Conservation (phyloP, 257 asterid species). For the Solanum appendiculatum region DNA sequence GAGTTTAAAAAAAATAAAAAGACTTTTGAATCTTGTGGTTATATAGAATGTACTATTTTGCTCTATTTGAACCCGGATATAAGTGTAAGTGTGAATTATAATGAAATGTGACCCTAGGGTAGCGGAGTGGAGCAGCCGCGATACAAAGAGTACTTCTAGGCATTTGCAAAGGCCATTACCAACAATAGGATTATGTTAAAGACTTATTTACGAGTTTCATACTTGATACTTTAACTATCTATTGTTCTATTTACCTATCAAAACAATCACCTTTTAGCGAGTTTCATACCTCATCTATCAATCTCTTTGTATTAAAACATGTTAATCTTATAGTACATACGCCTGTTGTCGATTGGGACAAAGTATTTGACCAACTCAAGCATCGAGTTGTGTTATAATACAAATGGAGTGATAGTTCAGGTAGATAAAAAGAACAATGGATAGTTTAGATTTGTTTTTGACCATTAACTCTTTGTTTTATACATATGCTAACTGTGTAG, state of each 20-base stretch:
- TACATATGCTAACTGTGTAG: neutral
- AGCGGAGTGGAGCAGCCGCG: neutral
- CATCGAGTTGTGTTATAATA: neutral
- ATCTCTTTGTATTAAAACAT: neutral
- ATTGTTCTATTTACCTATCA: neutral
- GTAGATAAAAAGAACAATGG: no score
- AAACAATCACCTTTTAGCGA: neutral
- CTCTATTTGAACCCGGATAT: fast-evolving
- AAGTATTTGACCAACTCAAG: neutral
- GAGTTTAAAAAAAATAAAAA: fast-evolving
- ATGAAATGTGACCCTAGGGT: neutral
- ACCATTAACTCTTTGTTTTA: no score
- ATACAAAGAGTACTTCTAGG: neutral
- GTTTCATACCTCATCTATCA: neutral
- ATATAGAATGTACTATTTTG: neutral
- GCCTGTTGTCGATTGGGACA: neutral
- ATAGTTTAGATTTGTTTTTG: neutral
- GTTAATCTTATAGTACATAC: neutral
- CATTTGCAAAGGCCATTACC: neutral
- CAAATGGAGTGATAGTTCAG: neutral
- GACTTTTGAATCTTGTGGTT: fast-evolving
- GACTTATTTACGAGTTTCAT: neutral
- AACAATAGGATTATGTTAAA: neutral
- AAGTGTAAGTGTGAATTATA: neutral
- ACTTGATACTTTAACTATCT: neutral